These are phyloP conservation scores for Verticillium longisporum DNA, from an alignment of 2,329 filamentous ascomycete species.

Conservation along the genomic window DNA sequence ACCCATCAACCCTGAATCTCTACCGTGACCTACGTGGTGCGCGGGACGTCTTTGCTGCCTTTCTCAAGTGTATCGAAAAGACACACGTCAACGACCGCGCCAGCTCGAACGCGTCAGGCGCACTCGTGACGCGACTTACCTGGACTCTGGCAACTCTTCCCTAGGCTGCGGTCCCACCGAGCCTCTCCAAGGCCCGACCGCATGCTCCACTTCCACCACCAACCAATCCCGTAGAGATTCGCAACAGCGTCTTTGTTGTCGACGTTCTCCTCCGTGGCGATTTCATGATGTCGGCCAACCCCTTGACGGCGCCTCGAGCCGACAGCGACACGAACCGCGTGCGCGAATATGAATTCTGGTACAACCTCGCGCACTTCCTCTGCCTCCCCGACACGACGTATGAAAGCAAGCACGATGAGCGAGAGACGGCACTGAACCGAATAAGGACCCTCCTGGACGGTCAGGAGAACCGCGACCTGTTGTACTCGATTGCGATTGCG, in stretches of 20 bases:
- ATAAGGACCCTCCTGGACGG: conserved; percentile 69
- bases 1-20: not conserved
- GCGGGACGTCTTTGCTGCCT: conserved; percentile 56
- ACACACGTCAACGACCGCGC: conserved; percentile 41
- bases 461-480: conserved; percentile 79
- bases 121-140: conserved; percentile 51
- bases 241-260: conserved; percentile 66
- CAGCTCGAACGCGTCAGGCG: conserved; percentile 46
- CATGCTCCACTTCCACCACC: conserved; percentile 36
- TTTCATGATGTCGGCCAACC: conserved; percentile 48
- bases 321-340: conserved; percentile 46
- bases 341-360: conserved; percentile 77
- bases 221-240: conserved; percentile 56
- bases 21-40: conserved; percentile 33
- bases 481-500: conserved; percentile 81
- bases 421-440: conserved; percentile 58
- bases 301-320: conserved; percentile 42
- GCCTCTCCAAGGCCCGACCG: conserved; percentile 24
- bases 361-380: conserved; percentile 65
- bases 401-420: conserved; percentile 52
- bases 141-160: conserved; percentile 51
- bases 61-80: conserved; percentile 49
- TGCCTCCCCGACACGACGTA: conserved; percentile 22
- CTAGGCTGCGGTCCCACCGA: conserved; percentile 26
- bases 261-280: conserved; percentile 72